phyloP scores from a whole-genome alignment of 202 grass and related monocot species.

The Zoysia matrella region DNA sequence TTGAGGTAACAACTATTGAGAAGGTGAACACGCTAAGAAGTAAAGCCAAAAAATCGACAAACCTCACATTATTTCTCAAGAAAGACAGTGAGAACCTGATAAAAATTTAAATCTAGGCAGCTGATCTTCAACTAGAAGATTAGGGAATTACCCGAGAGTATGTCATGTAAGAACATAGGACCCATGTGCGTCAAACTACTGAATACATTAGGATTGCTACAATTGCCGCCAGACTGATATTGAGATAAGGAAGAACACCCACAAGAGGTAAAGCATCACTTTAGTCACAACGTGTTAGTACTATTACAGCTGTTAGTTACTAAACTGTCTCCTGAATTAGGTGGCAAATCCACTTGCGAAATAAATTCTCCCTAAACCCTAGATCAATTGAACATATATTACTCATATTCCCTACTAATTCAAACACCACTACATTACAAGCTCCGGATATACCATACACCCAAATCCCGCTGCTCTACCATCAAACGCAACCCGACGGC shows the following conservation, averaged over 20 bases:
- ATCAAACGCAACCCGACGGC: background rate
- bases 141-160: too few relatives aligned
- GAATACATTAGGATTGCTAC: background rate
- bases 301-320: background rate
- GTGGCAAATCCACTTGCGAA: background rate
- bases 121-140: too few relatives aligned
- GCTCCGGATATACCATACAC: background rate
- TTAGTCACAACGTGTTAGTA: background rate
- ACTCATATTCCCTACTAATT: background rate
- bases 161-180: too few relatives aligned
- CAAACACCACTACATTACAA: background rate
- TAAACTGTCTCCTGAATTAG: background rate
- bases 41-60: too few relatives aligned
- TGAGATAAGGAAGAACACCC: background rate
- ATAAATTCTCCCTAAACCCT: constrained; percentile 14
- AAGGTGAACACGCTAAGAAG: too few relatives aligned
- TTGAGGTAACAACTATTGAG: background rate
- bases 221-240: background rate
- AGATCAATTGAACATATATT: background rate
- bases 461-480: constrained; percentile 9
- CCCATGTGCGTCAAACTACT: background rate
- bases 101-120: too few relatives aligned
- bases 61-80: too few relatives aligned
- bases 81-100: too few relatives aligned
- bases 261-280: background rate